Evolutionary conservation across 257 asterid genomes (phyloP).

Genomic region (Scutellaria galericulata): DNA sequence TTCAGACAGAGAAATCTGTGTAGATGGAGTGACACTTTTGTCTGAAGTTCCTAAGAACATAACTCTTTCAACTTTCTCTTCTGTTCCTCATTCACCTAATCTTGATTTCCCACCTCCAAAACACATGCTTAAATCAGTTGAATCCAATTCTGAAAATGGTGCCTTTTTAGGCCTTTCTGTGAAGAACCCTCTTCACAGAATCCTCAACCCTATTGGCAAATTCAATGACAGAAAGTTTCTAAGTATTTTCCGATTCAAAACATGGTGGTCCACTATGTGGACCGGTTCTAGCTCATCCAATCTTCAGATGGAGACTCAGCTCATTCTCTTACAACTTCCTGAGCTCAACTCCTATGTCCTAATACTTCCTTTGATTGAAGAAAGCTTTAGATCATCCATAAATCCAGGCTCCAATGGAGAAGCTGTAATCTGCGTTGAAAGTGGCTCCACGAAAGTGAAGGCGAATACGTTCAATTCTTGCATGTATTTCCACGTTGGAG

Average conservation of each 20-base stretch:
- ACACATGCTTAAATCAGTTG: slow-evolving; percentile 31
- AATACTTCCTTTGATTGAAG: slow-evolving; percentile 47
- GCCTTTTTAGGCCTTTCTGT: slow-evolving; percentile 48
- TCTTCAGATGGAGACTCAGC: slow-evolving; percentile 51
- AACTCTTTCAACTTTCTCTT: slow-evolving; percentile 38
- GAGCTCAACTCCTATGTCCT: slow-evolving; percentile 44
- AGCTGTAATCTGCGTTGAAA: slow-evolving; percentile 41
- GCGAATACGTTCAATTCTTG: slow-evolving; percentile 35
- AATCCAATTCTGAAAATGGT: slow-evolving; percentile 39
- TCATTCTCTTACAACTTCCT: slow-evolving; percentile 41
- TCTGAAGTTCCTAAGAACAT: slow-evolving; percentile 41
- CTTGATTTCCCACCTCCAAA: slow-evolving; percentile 33
- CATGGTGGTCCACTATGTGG: slow-evolving; percentile 65
- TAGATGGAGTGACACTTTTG: slow-evolving; percentile 41
- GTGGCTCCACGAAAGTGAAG: slow-evolving; percentile 51
- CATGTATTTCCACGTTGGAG: slow-evolving; percentile 40
- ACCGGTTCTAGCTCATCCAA: slow-evolving; percentile 46
- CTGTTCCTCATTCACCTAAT: slow-evolving; percentile 31
- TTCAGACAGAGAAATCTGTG: slow-evolving; percentile 28
- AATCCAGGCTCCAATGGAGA: slow-evolving; percentile 44
- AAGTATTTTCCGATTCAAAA: slow-evolving; percentile 53
- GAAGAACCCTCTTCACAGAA: slow-evolving; percentile 38
- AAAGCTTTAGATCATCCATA: slow-evolving; percentile 44
- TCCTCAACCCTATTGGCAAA: slow-evolving; percentile 47
- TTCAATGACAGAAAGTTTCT: slow-evolving; percentile 40